These are phyloP conservation scores for Alternaria atra DNA, from an alignment of 2,329 filamentous ascomycete species.

Conservation along the genomic window DNA sequence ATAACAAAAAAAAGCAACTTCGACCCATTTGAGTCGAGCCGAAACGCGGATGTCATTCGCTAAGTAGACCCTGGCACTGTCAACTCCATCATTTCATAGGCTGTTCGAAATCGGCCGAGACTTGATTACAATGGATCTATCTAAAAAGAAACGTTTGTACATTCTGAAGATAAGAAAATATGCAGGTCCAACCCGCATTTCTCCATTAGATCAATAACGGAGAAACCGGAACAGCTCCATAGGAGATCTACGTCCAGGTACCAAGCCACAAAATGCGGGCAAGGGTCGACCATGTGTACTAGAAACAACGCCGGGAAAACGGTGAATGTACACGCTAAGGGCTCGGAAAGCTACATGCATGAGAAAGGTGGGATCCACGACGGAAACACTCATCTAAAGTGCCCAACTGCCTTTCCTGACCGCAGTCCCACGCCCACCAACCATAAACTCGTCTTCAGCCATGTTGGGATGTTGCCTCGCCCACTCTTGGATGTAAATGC, in stretches of 20 bases:
- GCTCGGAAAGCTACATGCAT: constrained; percentile 16
- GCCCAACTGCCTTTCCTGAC: constrained; percentile 61
- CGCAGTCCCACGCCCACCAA: constrained; percentile 52
- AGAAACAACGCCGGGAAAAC: background rate
- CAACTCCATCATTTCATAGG: background rate
- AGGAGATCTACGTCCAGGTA: constrained; percentile 5
- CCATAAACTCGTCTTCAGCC: constrained; percentile 38
- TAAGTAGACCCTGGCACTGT: background rate
- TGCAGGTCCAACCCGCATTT: background rate
- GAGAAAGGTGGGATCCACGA: constrained; percentile 12
- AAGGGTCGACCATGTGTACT: background rate
- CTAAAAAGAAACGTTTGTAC: background rate
- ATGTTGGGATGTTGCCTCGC: constrained; percentile 84
- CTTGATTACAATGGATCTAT: constrained; percentile 11
- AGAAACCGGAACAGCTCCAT: constrained; percentile 8
- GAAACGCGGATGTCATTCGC: background rate
- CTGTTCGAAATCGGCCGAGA: background rate
- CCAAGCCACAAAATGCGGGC: background rate
- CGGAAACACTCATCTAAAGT: constrained; percentile 22
- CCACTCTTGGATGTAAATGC: constrained; percentile 88
- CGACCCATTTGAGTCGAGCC: background rate
- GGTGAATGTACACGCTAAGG: constrained; percentile 28
- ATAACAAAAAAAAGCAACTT: background rate
- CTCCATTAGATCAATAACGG: background rate
- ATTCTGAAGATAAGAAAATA: constrained; percentile 6